phyloP scores from a whole-genome alignment of 2,329 filamentous ascomycete species.

The Trichoderma atrobrunneum region DNA sequence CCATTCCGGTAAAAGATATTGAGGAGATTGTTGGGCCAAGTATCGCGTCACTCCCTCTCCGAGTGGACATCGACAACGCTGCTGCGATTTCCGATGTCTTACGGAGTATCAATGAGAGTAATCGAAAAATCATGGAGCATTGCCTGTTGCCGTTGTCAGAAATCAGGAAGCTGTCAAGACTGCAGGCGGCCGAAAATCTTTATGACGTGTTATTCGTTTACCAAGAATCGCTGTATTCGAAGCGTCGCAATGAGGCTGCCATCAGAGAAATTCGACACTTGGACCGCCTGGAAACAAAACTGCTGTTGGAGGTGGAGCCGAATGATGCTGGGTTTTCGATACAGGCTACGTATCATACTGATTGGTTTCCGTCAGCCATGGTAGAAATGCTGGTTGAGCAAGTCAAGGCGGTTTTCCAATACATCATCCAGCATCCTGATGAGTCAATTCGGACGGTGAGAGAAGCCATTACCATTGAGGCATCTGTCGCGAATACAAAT shows the following conservation, averaged over 20 bases:
- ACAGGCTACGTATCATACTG: slow-evolving; percentile 48
- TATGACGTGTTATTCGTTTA: slow-evolving; percentile 83
- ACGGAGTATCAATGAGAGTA: slow-evolving; percentile 60
- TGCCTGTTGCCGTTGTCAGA: slow-evolving; percentile 62
- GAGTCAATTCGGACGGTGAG: slow-evolving; percentile 19
- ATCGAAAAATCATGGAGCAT: slow-evolving; percentile 63
- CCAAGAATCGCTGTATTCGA: slow-evolving; percentile 65
- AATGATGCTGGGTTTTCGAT: slow-evolving; percentile 39
- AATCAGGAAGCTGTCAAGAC: slow-evolving; percentile 60
- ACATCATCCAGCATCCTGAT: slow-evolving; percentile 30
- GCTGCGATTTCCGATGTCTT: slow-evolving; percentile 60
- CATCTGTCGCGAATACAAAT: slow-evolving; percentile 50
- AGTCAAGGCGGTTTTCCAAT: slow-evolving; percentile 50
- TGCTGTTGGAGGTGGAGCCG: slow-evolving; percentile 77
- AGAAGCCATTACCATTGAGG: slow-evolving; percentile 29
- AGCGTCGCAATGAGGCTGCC: slow-evolving; percentile 28
- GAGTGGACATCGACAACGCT: slow-evolving; percentile 56
- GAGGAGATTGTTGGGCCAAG: slow-evolving; percentile 78
- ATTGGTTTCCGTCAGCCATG: slow-evolving; percentile 52
- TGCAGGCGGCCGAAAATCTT: slow-evolving; percentile 55
- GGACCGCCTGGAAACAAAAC: slow-evolving; percentile 72
- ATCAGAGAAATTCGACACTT: slow-evolving; percentile 58
- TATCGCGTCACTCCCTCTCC: slow-evolving; percentile 70
- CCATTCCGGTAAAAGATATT: slow-evolving; percentile 65
- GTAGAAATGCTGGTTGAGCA: slow-evolving; percentile 58